Conservation (phyloP, 2,329 filamentous ascomycete genomes). For the Metarhizium rileyi region DNA sequence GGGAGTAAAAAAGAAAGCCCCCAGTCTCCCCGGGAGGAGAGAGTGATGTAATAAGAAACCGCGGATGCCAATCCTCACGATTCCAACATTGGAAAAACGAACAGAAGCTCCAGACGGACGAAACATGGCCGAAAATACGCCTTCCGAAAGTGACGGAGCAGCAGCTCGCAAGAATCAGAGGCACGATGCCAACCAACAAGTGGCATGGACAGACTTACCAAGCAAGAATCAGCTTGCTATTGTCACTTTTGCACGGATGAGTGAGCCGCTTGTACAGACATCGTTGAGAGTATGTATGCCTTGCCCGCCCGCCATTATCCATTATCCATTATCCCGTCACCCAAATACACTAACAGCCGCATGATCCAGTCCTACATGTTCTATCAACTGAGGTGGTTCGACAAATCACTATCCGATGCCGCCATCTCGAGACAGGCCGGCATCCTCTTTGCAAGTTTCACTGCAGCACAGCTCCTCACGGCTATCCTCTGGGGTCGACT, state of each 20-base stretch:
- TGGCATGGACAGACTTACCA: constrained; percentile 59
- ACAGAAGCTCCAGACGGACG: no score
- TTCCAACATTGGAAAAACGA: no score
- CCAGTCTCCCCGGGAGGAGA: no score
- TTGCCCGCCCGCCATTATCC: not conserved
- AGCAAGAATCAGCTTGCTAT: constrained; percentile 69
- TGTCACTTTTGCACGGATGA: constrained; percentile 67
- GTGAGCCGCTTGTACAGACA: constrained; percentile 74
- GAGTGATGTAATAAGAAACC: no score
- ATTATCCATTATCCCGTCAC: no score
- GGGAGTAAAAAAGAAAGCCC: no score
- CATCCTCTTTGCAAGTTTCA: constrained; percentile 69
- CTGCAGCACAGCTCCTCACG: constrained; percentile 71
- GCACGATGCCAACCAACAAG: constrained; percentile 9
- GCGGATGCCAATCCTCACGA: no score
- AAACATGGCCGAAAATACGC: no score
- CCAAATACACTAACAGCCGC: no score
- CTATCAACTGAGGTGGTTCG: constrained; percentile 77
- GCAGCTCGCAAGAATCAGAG: no score
- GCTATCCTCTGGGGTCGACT: constrained; percentile 74
- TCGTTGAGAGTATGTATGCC: constrained; percentile 44
- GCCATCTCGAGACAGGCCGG: constrained; percentile 70
- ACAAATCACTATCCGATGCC: constrained; percentile 41
- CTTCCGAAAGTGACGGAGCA: no score
- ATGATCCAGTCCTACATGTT: constrained; percentile 79